Base-by-base conservation (phyloP, 2,329 filamentous ascomycete species). In the Hymenoscyphus linearis region DNA sequence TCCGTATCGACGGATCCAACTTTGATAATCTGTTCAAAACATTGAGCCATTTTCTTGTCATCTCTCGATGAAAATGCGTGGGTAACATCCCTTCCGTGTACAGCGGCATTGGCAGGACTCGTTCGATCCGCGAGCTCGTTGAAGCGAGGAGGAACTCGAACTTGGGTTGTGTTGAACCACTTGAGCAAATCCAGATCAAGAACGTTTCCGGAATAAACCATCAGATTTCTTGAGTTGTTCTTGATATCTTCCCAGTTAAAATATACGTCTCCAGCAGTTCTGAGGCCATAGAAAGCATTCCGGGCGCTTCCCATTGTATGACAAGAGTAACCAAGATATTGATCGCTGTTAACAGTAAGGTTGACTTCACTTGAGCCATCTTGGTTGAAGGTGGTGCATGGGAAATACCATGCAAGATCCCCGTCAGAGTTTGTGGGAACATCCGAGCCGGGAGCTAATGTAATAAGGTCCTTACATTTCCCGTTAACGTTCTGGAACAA, bases 401-500 rank as follows among this genome's bases (percentile, higher is more conserved):
- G 95, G 73, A 98, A 98, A 74, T 99, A 99, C 93, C 95, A 99
- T 1, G 88, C 95, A 64, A 99, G 77, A 61, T 96, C 86, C 6
- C 84, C 85, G 58, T 87, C 77, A 27, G 75, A 76, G 72, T 96
- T 87, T 5, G 88, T 89, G 1, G 93, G 91, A 9, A 99, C 86
- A 68, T 91, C 88, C 0, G 93, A 96, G 60, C 80, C 80, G 1
- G 82, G 73, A 1, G 88, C 84, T 7, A 81, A 76, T 0, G 85
- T 96, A 72, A 99, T 96, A 60, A 98, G 76, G 10, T 83, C 89
- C 77, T 98, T 99, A 82, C 95, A 99, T 65, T 89, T 90, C 55
- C 95, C 96, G 69, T 99, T 99, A 74, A 99, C 95, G 67, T 98
- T 96, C 74, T 99, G 95, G 77, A 99, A 99, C 71, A 99, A 78